These are phyloP conservation scores for Anaeramoeba flamelloides DNA, from an alignment of 78 protist species.

Conservation along the genomic window DNA sequence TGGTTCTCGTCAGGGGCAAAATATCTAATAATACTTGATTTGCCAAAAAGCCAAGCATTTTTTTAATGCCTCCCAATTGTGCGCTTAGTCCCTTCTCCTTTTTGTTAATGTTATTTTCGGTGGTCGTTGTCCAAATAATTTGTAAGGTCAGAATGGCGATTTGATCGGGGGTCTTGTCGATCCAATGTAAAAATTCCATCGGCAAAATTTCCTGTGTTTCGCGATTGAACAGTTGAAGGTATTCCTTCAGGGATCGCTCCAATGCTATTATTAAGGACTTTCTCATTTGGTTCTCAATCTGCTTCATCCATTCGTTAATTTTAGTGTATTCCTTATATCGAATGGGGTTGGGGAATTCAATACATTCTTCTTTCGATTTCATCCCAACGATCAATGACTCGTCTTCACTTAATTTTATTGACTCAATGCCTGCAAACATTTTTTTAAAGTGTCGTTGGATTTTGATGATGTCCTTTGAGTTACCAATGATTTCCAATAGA, in stretches of 20 bases:
- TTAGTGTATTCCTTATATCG: conserved; percentile 10
- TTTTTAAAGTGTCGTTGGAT: conserved; percentile 76
- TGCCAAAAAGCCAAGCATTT: background rate
- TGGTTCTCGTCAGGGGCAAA: conserved; percentile 32
- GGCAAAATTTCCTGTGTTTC: background rate
- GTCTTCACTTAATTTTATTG: conserved; percentile 25
- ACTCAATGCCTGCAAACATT: conserved; percentile 68
- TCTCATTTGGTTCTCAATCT: conserved; percentile 53
- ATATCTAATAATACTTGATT: background rate
- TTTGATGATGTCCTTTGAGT: conserved; percentile 29
- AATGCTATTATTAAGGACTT: conserved; percentile 16
- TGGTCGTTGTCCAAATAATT: conserved; percentile 31
- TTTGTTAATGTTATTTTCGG: conserved; percentile 15
- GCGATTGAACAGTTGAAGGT: background rate
- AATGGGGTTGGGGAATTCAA: conserved; percentile 47
- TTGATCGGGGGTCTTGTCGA: conserved; percentile 55
- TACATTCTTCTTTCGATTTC: conserved; percentile 55
- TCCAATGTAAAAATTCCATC: conserved; percentile 33
- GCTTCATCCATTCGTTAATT: conserved; percentile 63
- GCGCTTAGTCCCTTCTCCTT: conserved; percentile 30
- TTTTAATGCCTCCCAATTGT: background rate
- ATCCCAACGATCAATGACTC: conserved; percentile 34
- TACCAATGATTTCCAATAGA: conserved; percentile 91
- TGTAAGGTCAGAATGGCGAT: conserved; percentile 41
- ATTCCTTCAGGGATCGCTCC: background rate